Base-by-base conservation (phyloP, 2,329 filamentous ascomycete genomes). In the Fusarium staphyleae region DNA sequence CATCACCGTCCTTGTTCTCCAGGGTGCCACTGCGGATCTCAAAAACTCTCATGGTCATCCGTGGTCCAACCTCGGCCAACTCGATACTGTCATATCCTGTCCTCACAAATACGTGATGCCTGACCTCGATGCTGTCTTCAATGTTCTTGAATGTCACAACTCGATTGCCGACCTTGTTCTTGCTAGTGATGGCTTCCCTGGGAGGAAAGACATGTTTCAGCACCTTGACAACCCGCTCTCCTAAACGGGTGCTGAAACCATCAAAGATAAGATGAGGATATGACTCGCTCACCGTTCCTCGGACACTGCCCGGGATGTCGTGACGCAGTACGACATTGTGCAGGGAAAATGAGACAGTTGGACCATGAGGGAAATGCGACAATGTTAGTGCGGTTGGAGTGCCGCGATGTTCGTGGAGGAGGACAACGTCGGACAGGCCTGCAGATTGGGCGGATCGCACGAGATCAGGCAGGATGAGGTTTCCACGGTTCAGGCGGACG, bases 201-300 rank as follows among this genome's bases (percentile, higher is more conserved):
- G 96, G 95, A 5, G 95, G 95, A 69, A 97, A 99, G 3, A 97
- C 77, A 66, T 99, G 93, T 74, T 98, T 96, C 34, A 99, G 74
- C 12, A 98, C 90, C 72, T 96, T 93, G 44, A 92, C 89, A 13
- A 97, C 87, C 14, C 95, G 84, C 66, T 87, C 82, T 48, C 95
- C 95, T 5, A 98, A 78, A 28, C 83, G 84, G 5, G 89, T 91
- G 5, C 83, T 89, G 75, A 99, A 98, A 3, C 92, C 92, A 68
- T 99, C 95, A 67, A 99, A 98, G 58, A 99, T 90, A 3, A 99
- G 80, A 69, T 98, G 93, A 0, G 95, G 95, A 67, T 97, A 99
- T 30, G 87, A 88, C 75, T 99, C 95, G 57, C 87, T 91, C 40
- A 97, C 91, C 2, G 92, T 96, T 40, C 95, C 95, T 52, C 90